Evolutionary conservation across 495 filamentous ascomycete genomes (phyloP), one percentile per base, ranked within the genome.

Genomic region (Podospora sp.): DNA sequence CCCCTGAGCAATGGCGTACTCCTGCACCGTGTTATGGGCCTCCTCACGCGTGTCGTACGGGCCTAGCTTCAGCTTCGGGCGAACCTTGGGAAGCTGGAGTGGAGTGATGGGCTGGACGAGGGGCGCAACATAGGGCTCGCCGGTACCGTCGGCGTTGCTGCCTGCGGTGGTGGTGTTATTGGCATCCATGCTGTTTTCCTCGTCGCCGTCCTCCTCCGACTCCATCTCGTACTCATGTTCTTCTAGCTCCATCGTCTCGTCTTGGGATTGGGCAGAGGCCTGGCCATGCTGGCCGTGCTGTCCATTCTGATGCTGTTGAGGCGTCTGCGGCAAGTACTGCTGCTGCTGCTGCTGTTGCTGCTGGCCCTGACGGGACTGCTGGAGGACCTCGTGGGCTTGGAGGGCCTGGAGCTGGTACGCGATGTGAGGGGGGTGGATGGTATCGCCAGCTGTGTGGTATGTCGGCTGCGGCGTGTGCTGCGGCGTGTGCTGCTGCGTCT

Each of bases 1-100:
- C 3, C 74, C 74, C 55, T 76, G 74, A 14, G 56, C 55, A 22
- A 76, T 69, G 63, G 70, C 72, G 60, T 76, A 76, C 55, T 75
- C 67, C 26, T 70, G 67, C 2, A 65, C 72, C 1, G 69, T 64
- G 25, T 49, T 62, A 14, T 59, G 35, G 25, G 60, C 63, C 21
- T 66, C 56, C 25, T 75, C 72, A 8, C 62, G 67, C 0, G 65
- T 65, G 21, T 74, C 72, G 53, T 76, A 75, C 9, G 74, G 74
- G 0, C 74, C 74, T 0, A 76, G 66, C 26, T 69, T 50, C 12
- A 76, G 69, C 20, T 65, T 75, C 0, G 70, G 74, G 1, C 70
- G 66, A 1, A 75, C 49, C 0, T 58, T 35, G 5, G 73, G 73
- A 5, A 72, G 46, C 16, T 68, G 71, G 8, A 75, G 69, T 0